Conservation (phyloP, 345 rosid genomes). For the Eucalyptus marginata region DNA sequence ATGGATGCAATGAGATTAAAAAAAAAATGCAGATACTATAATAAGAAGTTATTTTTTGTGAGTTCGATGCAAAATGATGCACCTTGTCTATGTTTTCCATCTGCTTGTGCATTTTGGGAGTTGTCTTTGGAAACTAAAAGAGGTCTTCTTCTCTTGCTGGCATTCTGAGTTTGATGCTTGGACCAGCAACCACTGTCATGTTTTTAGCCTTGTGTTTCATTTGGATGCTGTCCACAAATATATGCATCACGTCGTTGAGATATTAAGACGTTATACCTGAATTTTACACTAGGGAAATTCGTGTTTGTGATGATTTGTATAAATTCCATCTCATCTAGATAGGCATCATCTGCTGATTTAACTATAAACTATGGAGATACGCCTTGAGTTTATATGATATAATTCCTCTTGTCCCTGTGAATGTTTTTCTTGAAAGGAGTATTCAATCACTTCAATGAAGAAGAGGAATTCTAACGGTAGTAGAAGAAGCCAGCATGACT, state of each 20-base stretch:
- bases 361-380: not conserved
- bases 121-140: not conserved
- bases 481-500: conserved; percentile 23
- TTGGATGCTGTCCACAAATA: not conserved
- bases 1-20: not conserved
- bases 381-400: not conserved
- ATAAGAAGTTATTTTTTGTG: not conserved
- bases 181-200: not conserved
- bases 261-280: not conserved
- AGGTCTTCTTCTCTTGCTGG: not conserved
- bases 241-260: not conserved
- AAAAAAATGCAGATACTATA: not conserved
- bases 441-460: conserved; percentile 51
- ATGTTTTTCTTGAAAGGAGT: conserved; percentile 24
- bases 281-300: not conserved
- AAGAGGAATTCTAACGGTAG: conserved; percentile 29
- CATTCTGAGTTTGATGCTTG: not conserved
- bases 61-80: not conserved
- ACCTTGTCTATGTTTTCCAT: not conserved
- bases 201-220: not conserved
- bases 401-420: not conserved
- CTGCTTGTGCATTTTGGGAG: not conserved
- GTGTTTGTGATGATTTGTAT: not conserved
- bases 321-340: not conserved
- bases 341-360: not conserved